phyloP scores from a whole-genome alignment of 2,329 filamentous ascomycete genomes.

The Phaeosphaeriaceae sp. region DNA sequence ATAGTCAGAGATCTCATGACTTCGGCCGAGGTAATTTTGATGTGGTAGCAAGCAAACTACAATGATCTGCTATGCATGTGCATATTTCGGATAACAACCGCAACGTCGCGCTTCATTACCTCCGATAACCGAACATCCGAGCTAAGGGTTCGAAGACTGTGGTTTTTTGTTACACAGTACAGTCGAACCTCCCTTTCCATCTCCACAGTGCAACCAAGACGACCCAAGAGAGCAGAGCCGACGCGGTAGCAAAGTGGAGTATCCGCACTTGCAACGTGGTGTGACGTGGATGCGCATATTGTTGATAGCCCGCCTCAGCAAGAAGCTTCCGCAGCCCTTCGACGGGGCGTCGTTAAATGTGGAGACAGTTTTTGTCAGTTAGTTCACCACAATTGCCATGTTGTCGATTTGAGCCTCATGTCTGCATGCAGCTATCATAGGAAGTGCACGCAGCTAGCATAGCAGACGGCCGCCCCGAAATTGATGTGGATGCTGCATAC shows the following conservation, averaged over 20 bases:
- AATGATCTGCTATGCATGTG: neutral
- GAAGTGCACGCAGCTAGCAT: constrained; percentile 2
- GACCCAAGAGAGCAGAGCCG: constrained; percentile 4
- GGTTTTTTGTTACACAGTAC: neutral
- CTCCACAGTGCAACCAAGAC: neutral
- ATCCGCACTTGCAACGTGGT: constrained; percentile 15
- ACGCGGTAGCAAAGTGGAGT: constrained; percentile 1
- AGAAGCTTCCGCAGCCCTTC: constrained; percentile 29
- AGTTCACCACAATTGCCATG: constrained; percentile 10
- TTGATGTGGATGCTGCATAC: neutral
- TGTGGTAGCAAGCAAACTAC: neutral
- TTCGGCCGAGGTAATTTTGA: neutral
- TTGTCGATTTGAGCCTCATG: constrained; percentile 4
- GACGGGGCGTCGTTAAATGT: constrained; percentile 11
- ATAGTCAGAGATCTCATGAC: neutral
- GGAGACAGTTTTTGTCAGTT: constrained; percentile 7
- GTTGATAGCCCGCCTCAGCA: constrained; percentile 6
- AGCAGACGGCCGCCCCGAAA: constrained; percentile 4
- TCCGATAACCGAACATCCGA: neutral
- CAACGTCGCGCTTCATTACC: neutral
- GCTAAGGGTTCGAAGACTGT: neutral
- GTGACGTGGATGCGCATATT: constrained; percentile 25
- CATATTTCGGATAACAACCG: neutral
- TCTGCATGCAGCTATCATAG: neutral
- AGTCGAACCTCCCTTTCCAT: neutral